A percentile compares a stretch with the other conserved stretches of the same genome.
phyloP scores from a whole-genome alignment of 2,329 filamentous ascomycete genomes.

The Beauveria bassiana region DNA sequence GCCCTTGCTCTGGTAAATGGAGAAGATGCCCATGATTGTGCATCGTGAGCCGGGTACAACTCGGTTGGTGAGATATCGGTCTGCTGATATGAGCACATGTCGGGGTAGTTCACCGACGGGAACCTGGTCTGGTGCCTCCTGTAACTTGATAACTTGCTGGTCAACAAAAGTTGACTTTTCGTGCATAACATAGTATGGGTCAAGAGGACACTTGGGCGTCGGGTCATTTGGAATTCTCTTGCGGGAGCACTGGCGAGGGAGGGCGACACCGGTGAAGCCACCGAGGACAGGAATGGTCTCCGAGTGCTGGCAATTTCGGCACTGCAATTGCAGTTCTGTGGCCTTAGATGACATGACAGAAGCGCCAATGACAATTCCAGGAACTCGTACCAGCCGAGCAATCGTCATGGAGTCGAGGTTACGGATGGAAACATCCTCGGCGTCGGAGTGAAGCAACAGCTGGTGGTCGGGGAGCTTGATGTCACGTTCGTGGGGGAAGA shows the following conservation, averaged over 20 bases:
- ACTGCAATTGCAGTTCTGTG: slow-evolving; percentile 77
- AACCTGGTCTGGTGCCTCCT: slow-evolving; percentile 95
- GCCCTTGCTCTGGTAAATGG: slow-evolving; percentile 91
- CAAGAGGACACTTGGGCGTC: slow-evolving; percentile 73
- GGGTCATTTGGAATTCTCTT: slow-evolving; percentile 56
- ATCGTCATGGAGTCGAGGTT: slow-evolving; percentile 90
- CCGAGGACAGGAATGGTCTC: slow-evolving; percentile 66
- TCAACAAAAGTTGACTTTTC: slow-evolving; percentile 94
- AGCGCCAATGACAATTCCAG: slow-evolving; percentile 94
- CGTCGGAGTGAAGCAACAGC: slow-evolving; percentile 86
- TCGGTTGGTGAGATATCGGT: slow-evolving; percentile 88
- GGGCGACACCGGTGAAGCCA: slow-evolving; percentile 78
- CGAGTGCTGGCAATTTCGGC: slow-evolving; percentile 72
- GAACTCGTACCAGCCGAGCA: slow-evolving; percentile 89
- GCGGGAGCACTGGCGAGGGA: slow-evolving; percentile 71
- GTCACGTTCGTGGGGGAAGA: slow-evolving; percentile 67
- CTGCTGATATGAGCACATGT: slow-evolving; percentile 93
- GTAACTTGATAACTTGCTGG: slow-evolving; percentile 95
- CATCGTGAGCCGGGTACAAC: slow-evolving; percentile 93
- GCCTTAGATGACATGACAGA: slow-evolving; percentile 96
- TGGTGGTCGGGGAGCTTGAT: slow-evolving; percentile 81
- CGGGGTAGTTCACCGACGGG: slow-evolving; percentile 92
- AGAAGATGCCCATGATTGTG: slow-evolving; percentile 94
- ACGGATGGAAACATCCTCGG: slow-evolving; percentile 85
- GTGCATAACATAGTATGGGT: slow-evolving; percentile 93